These are phyloP conservation scores for Samsoniella hepiali DNA, from an alignment of 2,329 filamentous ascomycete species.

Conservation along the genomic window DNA sequence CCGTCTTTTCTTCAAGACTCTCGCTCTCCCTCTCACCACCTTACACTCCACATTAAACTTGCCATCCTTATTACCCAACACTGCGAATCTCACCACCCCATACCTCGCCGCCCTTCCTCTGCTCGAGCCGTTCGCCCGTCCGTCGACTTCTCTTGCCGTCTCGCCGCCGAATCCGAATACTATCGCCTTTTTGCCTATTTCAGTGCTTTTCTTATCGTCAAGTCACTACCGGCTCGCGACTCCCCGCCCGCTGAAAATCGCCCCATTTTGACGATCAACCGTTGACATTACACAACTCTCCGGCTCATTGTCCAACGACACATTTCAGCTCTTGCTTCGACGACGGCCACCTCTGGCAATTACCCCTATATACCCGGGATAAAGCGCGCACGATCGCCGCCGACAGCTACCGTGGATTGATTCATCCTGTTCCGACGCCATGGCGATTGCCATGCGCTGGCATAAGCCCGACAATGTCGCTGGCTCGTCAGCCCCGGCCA, in stretches of 20 bases:
- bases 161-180: background rate
- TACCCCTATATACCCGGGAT: background rate
- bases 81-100: conserved; percentile 12
- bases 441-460: conserved; percentile 67
- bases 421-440: conserved; percentile 48
- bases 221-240: conserved; percentile 8
- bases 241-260: conserved; percentile 8
- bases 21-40: conserved; percentile 14
- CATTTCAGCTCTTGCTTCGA: conserved; percentile 2
- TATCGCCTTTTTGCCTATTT: background rate
- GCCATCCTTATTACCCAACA: conserved; percentile 15
- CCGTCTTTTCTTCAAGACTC: conserved; percentile 1
- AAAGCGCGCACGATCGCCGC: conserved; percentile 16
- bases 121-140: background rate
- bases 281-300: conserved; percentile 1
- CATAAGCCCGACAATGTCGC: conserved; percentile 73
- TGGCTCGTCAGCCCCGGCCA: conserved; percentile 68
- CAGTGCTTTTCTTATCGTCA: background rate
- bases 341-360: conserved; percentile 12
- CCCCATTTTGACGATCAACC: conserved; percentile 15
- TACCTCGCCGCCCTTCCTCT: background rate
- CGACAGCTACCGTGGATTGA: conserved; percentile 44
- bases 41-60: conserved; percentile 17
- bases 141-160: background rate
- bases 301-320: background rate